A percentile compares a stretch with the other conserved stretches of the same genome.
Evolutionary conservation across 139 green algal species (phyloP).

Genomic region (Volvox africanus): DNA sequence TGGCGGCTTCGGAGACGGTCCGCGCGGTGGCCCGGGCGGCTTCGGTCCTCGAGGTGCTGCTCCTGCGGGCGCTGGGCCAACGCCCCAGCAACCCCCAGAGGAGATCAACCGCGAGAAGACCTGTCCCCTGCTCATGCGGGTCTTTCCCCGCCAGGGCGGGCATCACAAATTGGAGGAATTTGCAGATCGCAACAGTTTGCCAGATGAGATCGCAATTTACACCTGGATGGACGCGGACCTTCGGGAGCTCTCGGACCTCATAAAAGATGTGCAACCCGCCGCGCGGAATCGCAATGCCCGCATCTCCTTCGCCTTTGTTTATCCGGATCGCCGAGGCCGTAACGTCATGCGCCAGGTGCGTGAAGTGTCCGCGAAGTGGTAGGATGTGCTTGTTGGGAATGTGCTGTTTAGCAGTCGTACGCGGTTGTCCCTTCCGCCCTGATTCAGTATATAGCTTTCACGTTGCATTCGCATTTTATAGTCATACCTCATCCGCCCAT

Average conservation of each 20-base stretch:
- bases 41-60: background rate
- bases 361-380: too few species aligned
- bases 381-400: too few species aligned
- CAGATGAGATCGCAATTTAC: constrained; percentile 83
- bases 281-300: constrained; percentile 60
- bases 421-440: too few species aligned
- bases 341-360: constrained; percentile 91
- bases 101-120: constrained; percentile 69
- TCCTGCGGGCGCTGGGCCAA: background rate
- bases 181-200: constrained; percentile 38
- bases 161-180: constrained; percentile 87
- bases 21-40: background rate
- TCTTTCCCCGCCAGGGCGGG: constrained; percentile 80
- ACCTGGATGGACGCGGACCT: constrained; percentile 95
- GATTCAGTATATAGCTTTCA: too few species aligned
- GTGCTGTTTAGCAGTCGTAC: too few species aligned
- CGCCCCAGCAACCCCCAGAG: background rate
- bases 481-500: too few species aligned
- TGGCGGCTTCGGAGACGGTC: constrained; percentile 11
- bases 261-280: constrained; percentile 79
- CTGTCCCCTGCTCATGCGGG: constrained; percentile 88
- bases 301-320: constrained; percentile 92
- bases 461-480: too few species aligned
- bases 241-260: constrained; percentile 90
- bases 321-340: constrained; percentile 87